Evolutionary conservation across 2,329 filamentous ascomycete genomes (phyloP), one percentile per base, ranked within the genome.

Genomic region (Fusarium longipes): DNA sequence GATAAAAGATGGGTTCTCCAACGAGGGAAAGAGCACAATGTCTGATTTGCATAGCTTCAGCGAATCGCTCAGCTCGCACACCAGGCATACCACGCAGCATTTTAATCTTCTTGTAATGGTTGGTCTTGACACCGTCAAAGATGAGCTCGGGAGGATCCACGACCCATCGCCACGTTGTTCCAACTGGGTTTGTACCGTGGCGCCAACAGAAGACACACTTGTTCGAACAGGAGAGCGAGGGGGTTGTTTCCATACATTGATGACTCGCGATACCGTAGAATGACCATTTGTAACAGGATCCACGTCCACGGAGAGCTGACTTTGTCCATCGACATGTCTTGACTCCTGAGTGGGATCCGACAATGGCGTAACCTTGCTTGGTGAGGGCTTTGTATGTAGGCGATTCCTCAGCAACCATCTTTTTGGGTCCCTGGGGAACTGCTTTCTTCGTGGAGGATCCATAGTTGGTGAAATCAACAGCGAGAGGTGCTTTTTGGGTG

Each of bases 181-280:
- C 94, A 0, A 98, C 96, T 0, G 95, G 95, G 77, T 98, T 99
- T 0, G 96, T 98, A 52, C 95, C 96, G 76, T 98, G 96, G 8
- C 96, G 90, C 96, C 95, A 99, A 84, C 95, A 99, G 79, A 98
- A 99, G 69, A 99, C 93, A 78, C 96, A 98, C 78, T 99, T 98
- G 82, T 98, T 98, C 65, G 91, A 96, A 84, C 95, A 99, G 11
- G 93, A 97, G 6, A 99, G 87, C 0, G 94, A 97, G 0, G 95
- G 95, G 0, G 95, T 98, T 3, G 95, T 95, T 80, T 99, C 95
- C 96, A 99, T 99, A 79, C 95, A 99, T 64, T 97, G 91, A 76
- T 99, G 96, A 0, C 94, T 97, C 68, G 91, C 88, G 78, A 99
- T 99, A 47, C 95, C 95, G 78, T 99, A 99, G 78, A 99, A 97